A percentile compares a stretch with the other conserved stretches of the same genome.
Evolutionary conservation across 305 asterid genomes (phyloP).

Genomic region (Fraxinus sp.): DNA sequence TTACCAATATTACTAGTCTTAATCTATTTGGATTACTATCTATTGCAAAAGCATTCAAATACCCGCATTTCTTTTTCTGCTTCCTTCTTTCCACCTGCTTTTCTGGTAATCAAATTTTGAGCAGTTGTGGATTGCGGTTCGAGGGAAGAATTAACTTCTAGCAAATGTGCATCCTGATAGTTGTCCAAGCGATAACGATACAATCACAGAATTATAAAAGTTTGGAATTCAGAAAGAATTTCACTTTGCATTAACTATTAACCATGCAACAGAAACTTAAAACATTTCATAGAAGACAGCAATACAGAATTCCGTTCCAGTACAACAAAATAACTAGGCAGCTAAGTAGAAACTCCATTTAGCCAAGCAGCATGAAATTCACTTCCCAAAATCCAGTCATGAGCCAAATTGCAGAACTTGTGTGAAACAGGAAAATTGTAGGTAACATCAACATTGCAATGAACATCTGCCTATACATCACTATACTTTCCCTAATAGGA

Average conservation of each 20-base stretch:
- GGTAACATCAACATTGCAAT: neutral
- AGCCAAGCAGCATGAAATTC: neutral
- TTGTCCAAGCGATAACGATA: constrained; percentile 24
- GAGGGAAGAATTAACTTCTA: constrained; percentile 47
- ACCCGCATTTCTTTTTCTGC: constrained; percentile 80
- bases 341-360: neutral
- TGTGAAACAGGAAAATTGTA: neutral
- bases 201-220: constrained; percentile 17
- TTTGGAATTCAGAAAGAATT: neutral
- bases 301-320: neutral
- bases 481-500: neutral
- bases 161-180: constrained; percentile 67
- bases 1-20: constrained; percentile 6
- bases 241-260: neutral
- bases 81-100: constrained; percentile 92
- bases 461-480: neutral
- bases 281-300: neutral
- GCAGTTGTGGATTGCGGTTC: constrained; percentile 61
- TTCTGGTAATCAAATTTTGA: constrained; percentile 75
- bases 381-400: neutral
- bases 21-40: neutral
- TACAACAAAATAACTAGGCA: neutral
- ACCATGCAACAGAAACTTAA: constrained; percentile 15
- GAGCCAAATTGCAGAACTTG: neutral
- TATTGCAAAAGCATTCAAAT: constrained; percentile 27